phyloP scores from a whole-genome alignment of 345 rosid species.

The Citrus hindsii region DNA sequence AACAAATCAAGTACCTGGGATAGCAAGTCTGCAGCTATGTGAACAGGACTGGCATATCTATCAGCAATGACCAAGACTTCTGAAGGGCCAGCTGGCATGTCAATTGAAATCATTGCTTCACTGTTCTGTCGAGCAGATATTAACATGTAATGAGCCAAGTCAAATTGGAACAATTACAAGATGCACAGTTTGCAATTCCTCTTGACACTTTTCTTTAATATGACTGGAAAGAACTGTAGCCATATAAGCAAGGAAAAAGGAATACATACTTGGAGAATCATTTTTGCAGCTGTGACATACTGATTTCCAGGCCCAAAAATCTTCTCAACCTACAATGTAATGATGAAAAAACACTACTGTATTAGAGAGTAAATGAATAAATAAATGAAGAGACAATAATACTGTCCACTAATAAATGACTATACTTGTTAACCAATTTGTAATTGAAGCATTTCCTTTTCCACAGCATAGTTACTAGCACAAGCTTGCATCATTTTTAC shows the following conservation, averaged over 20 bases:
- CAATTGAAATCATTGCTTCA: slow-evolving; percentile 97
- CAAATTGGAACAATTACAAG: neutral
- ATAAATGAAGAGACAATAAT: neutral
- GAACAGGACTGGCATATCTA: slow-evolving; percentile 69
- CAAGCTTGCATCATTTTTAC: neutral
- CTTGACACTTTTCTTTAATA: neutral
- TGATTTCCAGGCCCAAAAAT: slow-evolving; percentile 96
- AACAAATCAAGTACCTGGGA: slow-evolving; percentile 64
- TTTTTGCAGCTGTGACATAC: slow-evolving; percentile 94
- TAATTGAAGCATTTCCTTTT: neutral
- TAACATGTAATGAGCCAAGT: neutral
- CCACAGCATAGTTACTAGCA: neutral
- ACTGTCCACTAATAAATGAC: neutral
- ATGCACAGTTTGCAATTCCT: neutral
- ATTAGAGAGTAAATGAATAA: neutral
- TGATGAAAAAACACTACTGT: neutral
- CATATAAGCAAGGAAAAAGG: slow-evolving; percentile 6
- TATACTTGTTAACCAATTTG: neutral
- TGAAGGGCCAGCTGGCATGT: slow-evolving; percentile 99
- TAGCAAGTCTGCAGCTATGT: slow-evolving; percentile 90
- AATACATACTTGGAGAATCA: slow-evolving; percentile 76
- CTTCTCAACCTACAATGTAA: slow-evolving; percentile 69
- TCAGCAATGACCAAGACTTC: slow-evolving; percentile 95
- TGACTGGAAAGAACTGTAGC: neutral
- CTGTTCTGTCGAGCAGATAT: slow-evolving; percentile 58